These are phyloP conservation scores for Debaryomyces singareniensis DNA, from an alignment of 1,139 yeast genomes.

Conservation along the genomic window DNA sequence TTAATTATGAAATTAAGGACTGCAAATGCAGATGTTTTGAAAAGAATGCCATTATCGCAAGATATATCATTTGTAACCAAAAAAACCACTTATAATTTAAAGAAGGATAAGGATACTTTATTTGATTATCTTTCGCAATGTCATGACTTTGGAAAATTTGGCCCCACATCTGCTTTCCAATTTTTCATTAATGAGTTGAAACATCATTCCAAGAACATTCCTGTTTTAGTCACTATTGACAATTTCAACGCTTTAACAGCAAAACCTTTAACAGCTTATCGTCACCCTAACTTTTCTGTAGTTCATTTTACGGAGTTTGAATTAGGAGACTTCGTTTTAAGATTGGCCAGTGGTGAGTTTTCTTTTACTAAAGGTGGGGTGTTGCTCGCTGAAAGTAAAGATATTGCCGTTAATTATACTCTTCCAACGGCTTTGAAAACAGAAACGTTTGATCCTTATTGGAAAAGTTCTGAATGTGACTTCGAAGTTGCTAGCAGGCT, in stretches of 20 bases:
- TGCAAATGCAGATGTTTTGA: slow-evolving; percentile 49
- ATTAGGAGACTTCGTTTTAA: slow-evolving; percentile 54
- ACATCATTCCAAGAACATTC: slow-evolving; percentile 36
- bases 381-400: slow-evolving; percentile 52
- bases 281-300: slow-evolving; percentile 48
- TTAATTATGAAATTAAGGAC: slow-evolving; percentile 52
- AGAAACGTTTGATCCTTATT: slow-evolving; percentile 52
- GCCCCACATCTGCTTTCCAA: slow-evolving; percentile 37
- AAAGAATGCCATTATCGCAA: slow-evolving; percentile 43
- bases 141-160: slow-evolving; percentile 34
- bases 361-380: slow-evolving; percentile 58
- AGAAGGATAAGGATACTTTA: slow-evolving; percentile 37
- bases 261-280: slow-evolving; percentile 53
- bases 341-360: slow-evolving; percentile 49
- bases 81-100: slow-evolving; percentile 29
- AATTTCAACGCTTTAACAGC: slow-evolving; percentile 64
- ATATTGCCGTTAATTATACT: slow-evolving; percentile 30
- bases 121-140: slow-evolving; percentile 31
- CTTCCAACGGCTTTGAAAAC: slow-evolving; percentile 56
- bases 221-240: slow-evolving; percentile 70
- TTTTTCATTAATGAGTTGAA: slow-evolving; percentile 51
- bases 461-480: slow-evolving; percentile 47
- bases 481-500: slow-evolving; percentile 43
- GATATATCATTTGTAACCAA: slow-evolving; percentile 31
- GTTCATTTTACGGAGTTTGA: slow-evolving; percentile 64